Evolutionary conservation across 2,329 filamentous ascomycete species (phyloP), one percentile per base, ranked within the genome.

Genomic region (Talaromyces piceae): DNA sequence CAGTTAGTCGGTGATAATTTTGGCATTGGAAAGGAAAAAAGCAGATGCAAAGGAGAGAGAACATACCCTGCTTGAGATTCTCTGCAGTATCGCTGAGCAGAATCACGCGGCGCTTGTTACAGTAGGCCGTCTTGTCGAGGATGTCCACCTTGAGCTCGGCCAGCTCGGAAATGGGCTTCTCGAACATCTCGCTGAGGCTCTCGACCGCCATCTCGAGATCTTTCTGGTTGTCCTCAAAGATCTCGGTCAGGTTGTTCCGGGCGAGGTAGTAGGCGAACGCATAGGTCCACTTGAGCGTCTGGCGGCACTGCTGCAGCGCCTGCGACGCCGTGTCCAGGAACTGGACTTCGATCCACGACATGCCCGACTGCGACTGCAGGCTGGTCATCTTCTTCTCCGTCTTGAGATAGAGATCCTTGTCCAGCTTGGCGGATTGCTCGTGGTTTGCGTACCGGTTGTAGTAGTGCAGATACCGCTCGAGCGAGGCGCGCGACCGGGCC

Each of bases 311-410:
- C 72, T 97, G 91, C 13, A 98, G 79, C 3, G 91, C 89, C 65
- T 95, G 89, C 0, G 91, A 95, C 0, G 93, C 93, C 2, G 88
- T 86, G 63, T 95, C 88, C 20, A 98, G 80, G 67, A 97, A 98
- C 65, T 98, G 93, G 5, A 98, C 93, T 67, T 98, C 93, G 54
- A 98, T 98, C 93, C 93, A 98, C 0, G 91, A 96, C 82, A 98
- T 90, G 56, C 89, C 90, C 0, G 91, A 96, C 25, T 89, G 84
- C 33, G 87, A 90, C 70, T 98, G 93, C 41, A 98, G 78, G 67
- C 93, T 87, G 26, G 91, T 87, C 93, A 98, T 98, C 78, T 98
- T 98, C 79, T 91, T 95, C 71, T 98, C 91, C 0, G 93, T 97
- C 78, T 96, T 96, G 46, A 87, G 77, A 59, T 90, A 95, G 48